Evolutionary conservation across 805 yeast species (phyloP), one percentile per base, ranked within the genome.

Genomic region (Candida nitratophila): DNA sequence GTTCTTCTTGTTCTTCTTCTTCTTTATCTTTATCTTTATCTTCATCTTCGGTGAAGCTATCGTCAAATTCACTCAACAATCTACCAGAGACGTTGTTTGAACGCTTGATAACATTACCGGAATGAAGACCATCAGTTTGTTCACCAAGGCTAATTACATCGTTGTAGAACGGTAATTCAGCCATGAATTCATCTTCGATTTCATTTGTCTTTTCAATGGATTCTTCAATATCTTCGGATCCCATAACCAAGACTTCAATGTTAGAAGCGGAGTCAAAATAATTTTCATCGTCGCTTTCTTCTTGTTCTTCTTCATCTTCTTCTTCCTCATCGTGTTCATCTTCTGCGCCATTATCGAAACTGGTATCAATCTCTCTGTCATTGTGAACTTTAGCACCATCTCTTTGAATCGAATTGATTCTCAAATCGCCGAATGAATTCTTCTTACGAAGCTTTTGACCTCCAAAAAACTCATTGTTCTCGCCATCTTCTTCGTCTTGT

Each of bases 361-460:
- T 14, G 17, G 5, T 3, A 34, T 3, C n/a, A 34, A 7, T 5
- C 6, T 17, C 24, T 20, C 7, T 19, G n/a, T 19, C 19, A 11
- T n/a, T 8, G 4, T n/a, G 5, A n/a, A 6, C 20, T n/a, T 32
- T n/a, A 6, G 7, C 16, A n/a, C 7, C 27, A 37, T 21, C 19
- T 46, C 47, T 8, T 31, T 42, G 22, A 27, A 37, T 4, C 17
- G 40, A 20, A 42, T 44, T 42, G 14, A 47, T 69, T 49, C 83
- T 64, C 40, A 83, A 60, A 51, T 81, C 72, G 14, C 62, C 61
- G 37, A 70, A 63, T 0, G 76, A 79, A 9, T 60, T 60, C 55
- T 79, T 81, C 59, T 80, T 81, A 44, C 57, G 63, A 49, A 74
- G 64, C 29, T 41, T 50, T 12, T 31, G 17, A 4, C 33, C 41